Conservation (phyloP, 208 protist species). For the Leishmania tarentolae region DNA sequence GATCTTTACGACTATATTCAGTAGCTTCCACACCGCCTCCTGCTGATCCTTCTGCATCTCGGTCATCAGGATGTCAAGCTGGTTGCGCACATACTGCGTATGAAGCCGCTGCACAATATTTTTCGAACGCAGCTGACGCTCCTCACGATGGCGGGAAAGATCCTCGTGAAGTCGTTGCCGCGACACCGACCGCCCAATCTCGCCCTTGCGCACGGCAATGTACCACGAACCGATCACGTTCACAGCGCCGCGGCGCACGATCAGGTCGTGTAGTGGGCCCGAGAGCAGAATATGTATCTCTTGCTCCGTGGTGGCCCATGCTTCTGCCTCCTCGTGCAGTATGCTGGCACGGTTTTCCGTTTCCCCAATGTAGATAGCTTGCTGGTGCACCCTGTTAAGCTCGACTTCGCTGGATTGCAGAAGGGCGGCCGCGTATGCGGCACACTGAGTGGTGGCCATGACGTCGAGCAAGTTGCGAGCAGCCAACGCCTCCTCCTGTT, state of each 20-base stretch:
- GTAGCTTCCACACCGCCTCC: conserved; percentile 18
- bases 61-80: conserved; percentile 28
- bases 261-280: conserved; percentile 25
- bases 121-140: conserved; percentile 12
- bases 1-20: conserved; percentile 15
- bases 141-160: conserved; percentile 17
- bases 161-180: conserved; percentile 21
- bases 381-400: conserved; percentile 11
- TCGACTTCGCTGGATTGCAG: neutral
- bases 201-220: conserved; percentile 15
- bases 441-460: conserved; percentile 13
- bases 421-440: conserved; percentile 11
- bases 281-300: conserved; percentile 12
- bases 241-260: conserved; percentile 22
- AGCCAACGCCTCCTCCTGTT: conserved; percentile 13
- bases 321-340: conserved; percentile 14
- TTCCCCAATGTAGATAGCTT: conserved; percentile 17
- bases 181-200: conserved; percentile 19
- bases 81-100: conserved; percentile 23
- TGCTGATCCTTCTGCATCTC: conserved; percentile 26
- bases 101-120: conserved; percentile 28
- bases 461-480: conserved; percentile 11
- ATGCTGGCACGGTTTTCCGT: conserved; percentile 23
- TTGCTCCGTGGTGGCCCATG: conserved; percentile 17
- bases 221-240: conserved; percentile 27